Evolutionary conservation across 352 stramenopile genomes (phyloP).

Genomic region (Pseudoperonospora humuli): DNA sequence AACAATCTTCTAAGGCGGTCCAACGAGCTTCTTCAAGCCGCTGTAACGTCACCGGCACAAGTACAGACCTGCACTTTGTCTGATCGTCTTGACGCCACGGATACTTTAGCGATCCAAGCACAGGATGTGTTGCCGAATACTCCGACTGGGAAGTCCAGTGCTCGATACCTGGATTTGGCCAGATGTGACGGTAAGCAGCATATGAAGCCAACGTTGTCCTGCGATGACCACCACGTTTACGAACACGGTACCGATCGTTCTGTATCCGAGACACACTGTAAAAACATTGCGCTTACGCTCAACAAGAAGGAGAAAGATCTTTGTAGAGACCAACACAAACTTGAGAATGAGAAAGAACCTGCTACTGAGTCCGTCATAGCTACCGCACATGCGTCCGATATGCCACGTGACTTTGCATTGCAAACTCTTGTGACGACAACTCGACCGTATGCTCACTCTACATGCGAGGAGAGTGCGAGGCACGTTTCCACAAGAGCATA

Average conservation of each 20-base stretch:
- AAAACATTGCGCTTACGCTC: not conserved
- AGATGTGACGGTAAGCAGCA: constrained; percentile 17
- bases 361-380: not conserved
- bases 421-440: not conserved
- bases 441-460: not conserved
- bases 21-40: constrained; percentile 53
- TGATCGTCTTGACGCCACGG: not conserved
- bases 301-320: not conserved
- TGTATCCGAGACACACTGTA: not conserved
- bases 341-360: not conserved
- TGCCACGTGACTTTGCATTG: not conserved
- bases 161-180: constrained; percentile 17
- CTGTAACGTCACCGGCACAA: constrained; percentile 12
- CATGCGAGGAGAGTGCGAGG: not conserved
- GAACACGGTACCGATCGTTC: not conserved
- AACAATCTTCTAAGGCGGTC: constrained; percentile 57
- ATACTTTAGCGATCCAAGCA: not conserved
- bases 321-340: constrained; percentile 1
- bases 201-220: constrained; percentile 3
- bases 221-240: not conserved
- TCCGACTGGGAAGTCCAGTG: not conserved
- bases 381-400: not conserved
- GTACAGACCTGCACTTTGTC: not conserved
- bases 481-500: not conserved
- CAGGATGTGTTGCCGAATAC: not conserved